Conservation (phyloP, 768 basidiomycete genomes). For the Hortiboletus campestris region DNA sequence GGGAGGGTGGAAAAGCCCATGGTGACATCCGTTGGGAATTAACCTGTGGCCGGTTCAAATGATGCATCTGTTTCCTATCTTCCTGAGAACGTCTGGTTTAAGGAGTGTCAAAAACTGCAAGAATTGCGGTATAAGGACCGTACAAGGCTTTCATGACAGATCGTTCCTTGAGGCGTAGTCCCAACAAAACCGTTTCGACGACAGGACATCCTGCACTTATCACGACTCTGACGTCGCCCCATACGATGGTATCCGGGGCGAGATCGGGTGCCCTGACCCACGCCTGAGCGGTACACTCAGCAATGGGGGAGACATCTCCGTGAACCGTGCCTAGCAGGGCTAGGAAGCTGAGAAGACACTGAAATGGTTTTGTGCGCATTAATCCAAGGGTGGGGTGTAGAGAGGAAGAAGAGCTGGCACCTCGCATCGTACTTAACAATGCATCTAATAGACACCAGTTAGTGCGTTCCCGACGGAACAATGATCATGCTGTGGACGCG, state of each 20-base stretch:
- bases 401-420: too few relatives aligned
- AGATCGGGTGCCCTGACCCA: conserved; percentile 24
- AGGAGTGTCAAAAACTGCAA: background rate
- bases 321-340: background rate
- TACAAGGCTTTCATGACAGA: conserved; percentile 16
- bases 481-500: background rate
- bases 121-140: background rate
- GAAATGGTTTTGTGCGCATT: background rate
- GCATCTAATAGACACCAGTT: too few relatives aligned
- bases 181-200: conserved; percentile 3
- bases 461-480: background rate
- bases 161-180: conserved; percentile 21
- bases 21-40: background rate
- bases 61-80: background rate
- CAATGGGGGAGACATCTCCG: background rate
- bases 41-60: background rate
- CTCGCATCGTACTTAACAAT: background rate
- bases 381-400: background rate
- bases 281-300: conserved; percentile 5
- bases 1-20: background rate
- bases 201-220: conserved; percentile 14
- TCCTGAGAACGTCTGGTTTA: conserved; percentile 2
- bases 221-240: conserved; percentile 14
- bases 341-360: background rate
- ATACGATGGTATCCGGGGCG: conserved; percentile 7